Base-by-base conservation (phyloP, 2,329 filamentous ascomycete species). In the Lachnellula hyalina region DNA sequence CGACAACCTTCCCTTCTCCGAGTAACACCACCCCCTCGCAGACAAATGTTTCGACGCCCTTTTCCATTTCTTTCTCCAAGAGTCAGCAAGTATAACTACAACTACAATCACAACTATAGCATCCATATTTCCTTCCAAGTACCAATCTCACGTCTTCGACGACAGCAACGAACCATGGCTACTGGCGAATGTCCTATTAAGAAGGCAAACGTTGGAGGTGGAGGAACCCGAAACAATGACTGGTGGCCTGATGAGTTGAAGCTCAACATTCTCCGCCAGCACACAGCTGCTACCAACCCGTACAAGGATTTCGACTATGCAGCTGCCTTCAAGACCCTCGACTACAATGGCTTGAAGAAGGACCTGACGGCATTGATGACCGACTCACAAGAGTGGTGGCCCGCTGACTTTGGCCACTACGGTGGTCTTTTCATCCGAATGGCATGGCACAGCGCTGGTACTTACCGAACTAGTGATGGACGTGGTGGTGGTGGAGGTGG, bases 381-480 rank as follows among this genome's bases (percentile, higher is more conserved):
- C 55, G 76, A 82, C 67, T 82, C 79, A 14, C 79, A 84, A 67
- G 77, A 81, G 36, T 83, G 75, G 75, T 84, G 81, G 81, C 81
- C 81, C 1, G 81, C 81, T 25, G 81, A 84, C 64, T 83, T 82
- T 62, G 81, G 81, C 55, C 79, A 83, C 71, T 84, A 84, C 60
- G 81, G 81, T 55, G 80, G 71, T 17, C 74, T 84, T 12, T 83
- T 84, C 66, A 74, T 84, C 65, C 80, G 81, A 47, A 77, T 83
- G 78, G 78, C 81, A 58, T 84, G 81, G 81, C 81, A 83, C 73
- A 79, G 77, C 53, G 76, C 81, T 8, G 81, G 81, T 53, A 84
- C 81, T 55, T 84, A 84, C 71, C 79, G 81, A 64, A 77, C 81
- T 63, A 72, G 71, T 38, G 81, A 84, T 63, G 81, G 81, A 41